Base-by-base conservation (phyloP, 2,329 filamentous ascomycete genomes). In the Graphilbum fragrans region DNA sequence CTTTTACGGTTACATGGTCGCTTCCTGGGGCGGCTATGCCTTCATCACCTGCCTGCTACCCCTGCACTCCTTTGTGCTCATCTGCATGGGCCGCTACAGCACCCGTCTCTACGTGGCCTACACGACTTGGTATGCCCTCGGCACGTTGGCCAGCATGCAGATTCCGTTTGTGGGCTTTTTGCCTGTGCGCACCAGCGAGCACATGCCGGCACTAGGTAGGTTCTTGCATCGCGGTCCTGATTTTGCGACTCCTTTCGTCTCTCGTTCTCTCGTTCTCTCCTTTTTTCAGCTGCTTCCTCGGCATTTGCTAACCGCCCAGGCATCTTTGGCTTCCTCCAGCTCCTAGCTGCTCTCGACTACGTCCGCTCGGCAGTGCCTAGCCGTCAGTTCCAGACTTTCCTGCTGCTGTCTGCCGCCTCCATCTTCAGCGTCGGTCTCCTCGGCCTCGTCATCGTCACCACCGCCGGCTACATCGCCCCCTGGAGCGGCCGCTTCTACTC, bases 1-100 rank as follows among this genome's bases (percentile, higher is more conserved):
- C 42, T 96, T 93, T 67, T 98, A 98, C 64, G 92, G 92, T 57
- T 98, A 98, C 77, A 98, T 98, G 92, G 92, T 98, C 49, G 92
- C 90, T 38, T 94, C 93, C 17, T 98, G 92, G 92, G 92, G 92
- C 72, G 92, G 92, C 58, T 98, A 98, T 62, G 92, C 94, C 55
- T 98, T 98, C 75, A 98, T 98, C 58, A 98, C 93, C 47, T 95
- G 94, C 61, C 68, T 98, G 64, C 79, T 98, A 45, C 92, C 92
- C 31, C 76, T 98, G 51, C 92, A 98, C 63, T 80, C 86, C 8
- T 88, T 98, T 53, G 86, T 94, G 37, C 72, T 98, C 51, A 82
- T 98, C 56, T 86, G 83, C 65, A 98, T 98, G 90, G 93, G 93
- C 39, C 73, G 92, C 45, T 98, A 93, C 65, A 96, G 88, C 69